Evolutionary conservation across 345 rosid species (phyloP), one percentile per base, ranked within the genome.

Genomic region (Jatropha curcas): DNA sequence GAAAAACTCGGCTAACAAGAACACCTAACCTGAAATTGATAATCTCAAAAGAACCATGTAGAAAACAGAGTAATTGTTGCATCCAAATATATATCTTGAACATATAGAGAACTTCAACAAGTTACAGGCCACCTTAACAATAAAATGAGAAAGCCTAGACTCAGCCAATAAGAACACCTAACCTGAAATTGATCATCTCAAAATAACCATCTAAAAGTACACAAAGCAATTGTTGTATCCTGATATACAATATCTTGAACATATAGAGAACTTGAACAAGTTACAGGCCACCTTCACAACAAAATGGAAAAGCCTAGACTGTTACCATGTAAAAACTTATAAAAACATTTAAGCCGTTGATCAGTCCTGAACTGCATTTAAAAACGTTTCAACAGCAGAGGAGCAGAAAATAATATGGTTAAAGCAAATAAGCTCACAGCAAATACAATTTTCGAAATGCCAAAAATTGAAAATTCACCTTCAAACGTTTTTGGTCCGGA

Each of bases 401-500:
- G 25, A 14, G 19, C 11, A 9, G 30, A 78, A 65, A 28, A 35
- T 66, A 60, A 68, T 27, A 68, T 45, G 70, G 43, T 46, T 7
- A 13, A 35, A n/a, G 24, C 37, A 52, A 58, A 48, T 7, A 48
- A 24, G 46, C 19, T 20, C 37, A 46, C 7, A 71, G 31, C 17
- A 55, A 35, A 71, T 13, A 59, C 27, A 75, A 62, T 37, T 19
- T 30, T 53, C 56, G 28, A 65, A n/a, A 39, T 43, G 50, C 37
- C 20, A 50, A 52, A 64, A 58, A 45, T 60, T 9, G 55, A 67
- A 55, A 72, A 65, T 50, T 69, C 60, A 91, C 99, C 96, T 90
- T 87, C 83, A 96, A 84, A 39, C 80, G 92, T 67, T 91, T 91
- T 79, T 88, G 86, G 74, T 96, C 99, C 17, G 98, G 97, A 85